phyloP scores from a whole-genome alignment of 2,329 filamentous ascomycete genomes.

The Mycosphaerella sp. region DNA sequence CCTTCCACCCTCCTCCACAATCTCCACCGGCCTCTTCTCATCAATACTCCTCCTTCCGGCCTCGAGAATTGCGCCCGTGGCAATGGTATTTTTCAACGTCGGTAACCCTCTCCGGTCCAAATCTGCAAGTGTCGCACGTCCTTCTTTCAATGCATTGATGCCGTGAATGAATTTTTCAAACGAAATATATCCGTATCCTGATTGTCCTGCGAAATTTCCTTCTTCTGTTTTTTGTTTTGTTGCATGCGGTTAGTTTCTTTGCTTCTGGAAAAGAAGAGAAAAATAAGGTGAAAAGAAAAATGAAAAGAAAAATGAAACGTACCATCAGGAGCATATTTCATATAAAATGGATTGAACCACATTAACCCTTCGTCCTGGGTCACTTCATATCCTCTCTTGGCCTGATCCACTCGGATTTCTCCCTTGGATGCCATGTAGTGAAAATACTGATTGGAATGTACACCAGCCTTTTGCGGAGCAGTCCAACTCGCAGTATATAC shows the following conservation, averaged over 20 bases:
- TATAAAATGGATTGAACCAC: slow-evolving; percentile 70
- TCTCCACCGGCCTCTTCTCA: slow-evolving; percentile 70
- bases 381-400: slow-evolving; percentile 89
- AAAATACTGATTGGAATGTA: slow-evolving; percentile 97
- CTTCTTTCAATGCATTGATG: slow-evolving; percentile 69
- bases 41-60: slow-evolving; percentile 80
- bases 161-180: slow-evolving; percentile 96
- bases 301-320: slow-evolving; percentile 27
- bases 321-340: slow-evolving; percentile 33
- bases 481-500: slow-evolving; percentile 96
- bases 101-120: slow-evolving; percentile 75
- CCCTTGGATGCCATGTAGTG: slow-evolving; percentile 82
- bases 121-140: slow-evolving; percentile 63
- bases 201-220: slow-evolving; percentile 87
- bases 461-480: slow-evolving; percentile 81
- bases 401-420: slow-evolving; percentile 85
- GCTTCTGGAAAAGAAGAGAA: too few relatives aligned
- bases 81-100: slow-evolving; percentile 81
- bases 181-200: slow-evolving; percentile 86
- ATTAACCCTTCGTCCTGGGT: slow-evolving; percentile 72
- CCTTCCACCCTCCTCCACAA: slow-evolving; percentile 56
- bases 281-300: too few relatives aligned
- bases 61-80: slow-evolving; percentile 85
- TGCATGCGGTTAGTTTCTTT: too few relatives aligned
- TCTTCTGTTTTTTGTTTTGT: slow-evolving; percentile 51